Conservation (phyloP, 306 rosid genomes). For the Sechiopsis laciniata region DNA sequence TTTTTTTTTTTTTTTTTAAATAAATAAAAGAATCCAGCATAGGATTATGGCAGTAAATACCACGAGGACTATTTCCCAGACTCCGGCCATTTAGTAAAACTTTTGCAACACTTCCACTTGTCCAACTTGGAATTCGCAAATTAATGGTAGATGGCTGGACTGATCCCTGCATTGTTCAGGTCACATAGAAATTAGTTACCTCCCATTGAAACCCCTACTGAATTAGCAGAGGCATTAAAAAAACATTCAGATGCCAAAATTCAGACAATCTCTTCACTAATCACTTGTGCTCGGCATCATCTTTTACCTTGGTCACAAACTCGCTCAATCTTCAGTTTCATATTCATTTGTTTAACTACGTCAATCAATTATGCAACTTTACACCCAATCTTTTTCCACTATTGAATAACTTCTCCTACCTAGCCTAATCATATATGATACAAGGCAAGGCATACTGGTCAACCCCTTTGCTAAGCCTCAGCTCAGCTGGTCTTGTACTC, state of each 20-base stretch:
- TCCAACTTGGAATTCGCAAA: conserved; percentile 77
- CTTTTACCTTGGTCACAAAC: background rate
- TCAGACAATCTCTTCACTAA: background rate
- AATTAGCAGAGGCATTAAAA: background rate
- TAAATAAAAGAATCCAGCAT: background rate
- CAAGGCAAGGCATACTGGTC: background rate
- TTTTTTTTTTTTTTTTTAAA: too few relatives aligned
- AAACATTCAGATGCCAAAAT: background rate
- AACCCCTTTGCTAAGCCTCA: conserved; percentile 2
- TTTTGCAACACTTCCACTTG: conserved; percentile 36
- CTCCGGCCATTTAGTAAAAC: conserved; percentile 39
- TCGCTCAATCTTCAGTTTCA: conserved; percentile 8
- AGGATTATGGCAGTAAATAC: background rate
- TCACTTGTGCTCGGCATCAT: background rate
- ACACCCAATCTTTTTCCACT: background rate
- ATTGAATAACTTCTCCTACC: background rate
- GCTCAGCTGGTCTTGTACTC: background rate
- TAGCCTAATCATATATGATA: background rate
- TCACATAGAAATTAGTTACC: background rate
- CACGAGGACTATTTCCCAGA: conserved; percentile 10
- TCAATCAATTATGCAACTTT: background rate
- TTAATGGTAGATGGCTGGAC: conserved; percentile 45
- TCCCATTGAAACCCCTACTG: background rate
- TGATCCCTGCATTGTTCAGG: conserved; percentile 34
- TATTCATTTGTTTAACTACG: background rate